Evolutionary conservation across 208 protist genomes (phyloP), one percentile per base, ranked within the genome.

Genomic region (Acanthamoeba lenticulata): DNA sequence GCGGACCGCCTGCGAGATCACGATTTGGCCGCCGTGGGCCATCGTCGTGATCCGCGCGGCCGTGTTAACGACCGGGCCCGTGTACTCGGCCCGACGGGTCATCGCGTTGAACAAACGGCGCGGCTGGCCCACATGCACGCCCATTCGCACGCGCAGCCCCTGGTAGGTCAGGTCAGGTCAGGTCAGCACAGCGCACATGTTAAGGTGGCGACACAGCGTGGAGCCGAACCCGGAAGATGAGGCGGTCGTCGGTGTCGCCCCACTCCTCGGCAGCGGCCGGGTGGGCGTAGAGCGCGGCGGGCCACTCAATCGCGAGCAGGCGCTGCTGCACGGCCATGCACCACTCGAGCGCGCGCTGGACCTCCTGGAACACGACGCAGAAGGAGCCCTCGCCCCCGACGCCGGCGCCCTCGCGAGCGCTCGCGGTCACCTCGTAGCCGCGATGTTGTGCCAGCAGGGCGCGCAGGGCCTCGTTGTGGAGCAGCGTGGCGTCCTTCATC

Each of bases 141-240:
- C 89, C 89, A 93, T 93, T 15, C 89, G 19, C 36, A 93, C 89
- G 5, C 89, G 34, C 32, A 79, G 69, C 11, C 89, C 89, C 40
- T 60, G n/a, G n/a, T n/a, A n/a, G n/a, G n/a, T n/a, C n/a, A n/a
- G n/a, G n/a, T n/a, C n/a, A n/a, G n/a, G n/a, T n/a, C n/a, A n/a
- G n/a, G n/a, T n/a, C n/a, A n/a, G n/a, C n/a, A n/a, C n/a, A n/a
- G n/a, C n/a, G n/a, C n/a, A n/a, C n/a, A n/a, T n/a, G n/a, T n/a
- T n/a, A n/a, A n/a, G n/a, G n/a, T n/a, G n/a, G n/a, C n/a, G n/a
- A n/a, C n/a, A n/a, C n/a, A n/a, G n/a, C n/a, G n/a, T n/a, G n/a
- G n/a, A n/a, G n/a, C n/a, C n/a, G n/a, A n/a, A n/a, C n/a, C n/a
- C n/a, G n/a, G 69, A 83, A 93, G 19, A 93, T 45, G n/a, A 92